Conservation (phyloP, 495 filamentous ascomycete genomes). For the Glarea lozoyensis region DNA sequence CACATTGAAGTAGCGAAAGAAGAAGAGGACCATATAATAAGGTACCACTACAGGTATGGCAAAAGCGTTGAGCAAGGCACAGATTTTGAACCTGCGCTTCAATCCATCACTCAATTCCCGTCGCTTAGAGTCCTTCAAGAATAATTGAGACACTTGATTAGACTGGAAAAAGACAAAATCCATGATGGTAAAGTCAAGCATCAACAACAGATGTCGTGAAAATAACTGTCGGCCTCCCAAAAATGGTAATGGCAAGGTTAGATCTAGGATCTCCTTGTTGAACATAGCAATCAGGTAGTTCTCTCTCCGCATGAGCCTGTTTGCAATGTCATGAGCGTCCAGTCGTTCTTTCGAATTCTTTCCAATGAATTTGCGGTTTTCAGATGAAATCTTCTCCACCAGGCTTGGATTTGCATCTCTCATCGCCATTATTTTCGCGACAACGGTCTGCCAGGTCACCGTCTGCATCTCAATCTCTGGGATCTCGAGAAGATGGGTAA, state of each 20-base stretch:
- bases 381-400: constrained; percentile 46
- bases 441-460: constrained; percentile 90
- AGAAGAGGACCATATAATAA: constrained; percentile 77
- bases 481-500: constrained; percentile 72
- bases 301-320: constrained; percentile 89
- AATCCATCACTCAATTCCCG: constrained; percentile 67
- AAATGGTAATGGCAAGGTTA: constrained; percentile 80
- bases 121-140: constrained; percentile 75
- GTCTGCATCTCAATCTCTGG: constrained; percentile 92
- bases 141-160: constrained; percentile 72
- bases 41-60: constrained; percentile 75
- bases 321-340: constrained; percentile 95
- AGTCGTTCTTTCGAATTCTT: constrained; percentile 90
- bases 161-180: constrained; percentile 89
- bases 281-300: constrained; percentile 95
- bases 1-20: constrained; percentile 86
- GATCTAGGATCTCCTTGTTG: constrained; percentile 90
- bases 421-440: constrained; percentile 77
- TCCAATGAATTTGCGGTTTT: constrained; percentile 57
- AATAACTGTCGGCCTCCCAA: constrained; percentile 68
- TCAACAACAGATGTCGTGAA: constrained; percentile 78
- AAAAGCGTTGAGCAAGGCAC: constrained; percentile 77
- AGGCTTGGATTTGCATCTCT: constrained; percentile 82
- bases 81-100: constrained; percentile 66
- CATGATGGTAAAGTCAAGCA: constrained; percentile 76